phyloP scores from a whole-genome alignment of 2,329 filamentous ascomycete species.

The Aaosphaeria arxii region DNA sequence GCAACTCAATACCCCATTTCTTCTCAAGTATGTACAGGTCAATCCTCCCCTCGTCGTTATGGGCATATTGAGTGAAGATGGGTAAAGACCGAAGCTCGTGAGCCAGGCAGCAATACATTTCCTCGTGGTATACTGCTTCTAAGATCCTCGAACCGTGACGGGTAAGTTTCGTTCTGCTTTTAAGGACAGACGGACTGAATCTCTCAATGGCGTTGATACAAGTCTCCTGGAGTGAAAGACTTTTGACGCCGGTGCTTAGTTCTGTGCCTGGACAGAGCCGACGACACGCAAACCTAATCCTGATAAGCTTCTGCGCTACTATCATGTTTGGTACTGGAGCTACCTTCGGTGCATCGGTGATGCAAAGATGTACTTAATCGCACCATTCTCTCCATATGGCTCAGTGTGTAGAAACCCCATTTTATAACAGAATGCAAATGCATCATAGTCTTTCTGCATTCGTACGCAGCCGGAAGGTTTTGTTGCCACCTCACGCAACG shows the following conservation, averaged over 20 bases:
- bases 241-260: conserved; percentile 4
- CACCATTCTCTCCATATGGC: conserved; percentile 1
- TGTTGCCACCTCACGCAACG: background rate
- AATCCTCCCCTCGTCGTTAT: conserved; percentile 6
- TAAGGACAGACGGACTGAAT: conserved; percentile 8
- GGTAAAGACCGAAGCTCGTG: conserved; percentile 9
- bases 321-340: too few species aligned
- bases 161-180: conserved; percentile 1
- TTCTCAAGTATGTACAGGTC: conserved; percentile 8
- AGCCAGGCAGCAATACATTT: conserved; percentile 8
- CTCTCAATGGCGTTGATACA: conserved; percentile 11
- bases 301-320: too few species aligned
- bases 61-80: conserved; percentile 9
- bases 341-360: conserved; percentile 8
- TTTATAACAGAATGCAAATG: conserved; percentile 4
- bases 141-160: conserved; percentile 6
- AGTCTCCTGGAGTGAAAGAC: conserved; percentile 7
- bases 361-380: conserved; percentile 7
- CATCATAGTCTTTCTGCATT: background rate
- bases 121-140: conserved; percentile 8
- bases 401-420: conserved; percentile 6
- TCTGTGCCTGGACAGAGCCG: conserved; percentile 7
- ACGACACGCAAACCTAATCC: conserved; percentile 4
- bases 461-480: background rate
- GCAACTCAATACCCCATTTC: conserved; percentile 10